Base-by-base conservation (phyloP, 2,329 filamentous ascomycete genomes). In the Bisporella sp. region DNA sequence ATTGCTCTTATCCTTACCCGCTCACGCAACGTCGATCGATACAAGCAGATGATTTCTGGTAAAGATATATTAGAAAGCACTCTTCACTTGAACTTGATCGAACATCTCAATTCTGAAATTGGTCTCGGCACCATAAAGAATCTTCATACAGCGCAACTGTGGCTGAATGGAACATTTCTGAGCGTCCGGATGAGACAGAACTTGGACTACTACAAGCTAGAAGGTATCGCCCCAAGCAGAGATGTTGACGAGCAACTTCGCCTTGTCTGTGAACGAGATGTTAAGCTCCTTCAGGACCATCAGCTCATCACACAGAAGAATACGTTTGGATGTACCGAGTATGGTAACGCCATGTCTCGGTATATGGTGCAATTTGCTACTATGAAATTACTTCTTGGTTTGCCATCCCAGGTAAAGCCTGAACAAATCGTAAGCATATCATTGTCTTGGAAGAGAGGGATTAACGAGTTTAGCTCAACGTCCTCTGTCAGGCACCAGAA, bases 101-200 rank as follows among this genome's bases (percentile, higher is more conserved):
- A 92, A 56, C 88, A 95, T 60, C 67, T 95, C 56, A 95, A 95
- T 61, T 89, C 89, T 2, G 89, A 95, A 62, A 85, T 92, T 45
- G 84, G 84, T 1, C 72, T 95, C 1, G 84, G 85, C 0, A 90
- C 86, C 0, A 81, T 95, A 48, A 76, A 70, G 5, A 77, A 84
- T 57, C 64, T 84, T 0, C 64, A 73, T 1, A 79, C 82, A 0
- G 89, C 89, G 8, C 83, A 82, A 54, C 75, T 71, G 54, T 95
- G 89, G 89, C 78, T 95, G 21, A 71, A 71, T 5, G 81, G 87
- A 1, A 93, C 89, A 0, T 95, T 95, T 59, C 71, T 95, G 6
- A 85, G 84, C 54, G 83, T 93, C 37, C 78, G 89, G 11, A 73
- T 95, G 46, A 76, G 79, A 53, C 74, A 81, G 45, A 89, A 91